Evolutionary conservation across 306 rosid species (phyloP), one percentile per base, ranked within the genome.

Genomic region (Trifolium dubium): DNA sequence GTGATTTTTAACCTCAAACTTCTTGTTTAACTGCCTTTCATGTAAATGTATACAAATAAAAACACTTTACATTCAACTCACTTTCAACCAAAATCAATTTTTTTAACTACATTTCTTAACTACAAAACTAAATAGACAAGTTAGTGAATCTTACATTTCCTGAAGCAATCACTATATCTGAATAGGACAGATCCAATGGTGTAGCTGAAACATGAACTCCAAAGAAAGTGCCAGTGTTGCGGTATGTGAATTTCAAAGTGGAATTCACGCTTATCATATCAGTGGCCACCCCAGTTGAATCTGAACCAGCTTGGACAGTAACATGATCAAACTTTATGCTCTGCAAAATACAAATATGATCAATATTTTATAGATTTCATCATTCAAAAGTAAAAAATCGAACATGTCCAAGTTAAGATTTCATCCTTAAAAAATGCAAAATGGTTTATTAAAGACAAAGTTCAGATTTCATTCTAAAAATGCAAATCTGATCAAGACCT

Each of bases 221-320:
- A 63, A 93, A 93, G 62, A 93, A 93, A 0, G 98, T 89, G 73
- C 97, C 98, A 0, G 90, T 93, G 80, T 91, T 93, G 3, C 88
- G 90, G 71, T 88, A 93, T 2, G 85, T 89, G 85, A 93, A 74
- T 46, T 82, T 93, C 54, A 93, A 82, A 1, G 96, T 89, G 10
- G 98, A 87, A 64, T 91, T 91, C 61, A 93, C 37, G 8, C 94
- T 78, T 75, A 92, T 90, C 98, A 93, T 93, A 44, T 89, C 97
- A 9, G 98, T 93, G 77, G 94, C 87, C 54, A 93, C 98, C 23
- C 97, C 97, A 0, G 96, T 88, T 10, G 82, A 18, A 82, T 93
- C 98, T 4, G 98, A 84, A 58, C 98, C 98, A 31, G 98, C 96
- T 81, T 93, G 97, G 69, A 93, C 80, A 73, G 77, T 85, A 23